Base-by-base conservation (phyloP, 2,329 filamentous ascomycete species). In the Bisporella sp. region DNA sequence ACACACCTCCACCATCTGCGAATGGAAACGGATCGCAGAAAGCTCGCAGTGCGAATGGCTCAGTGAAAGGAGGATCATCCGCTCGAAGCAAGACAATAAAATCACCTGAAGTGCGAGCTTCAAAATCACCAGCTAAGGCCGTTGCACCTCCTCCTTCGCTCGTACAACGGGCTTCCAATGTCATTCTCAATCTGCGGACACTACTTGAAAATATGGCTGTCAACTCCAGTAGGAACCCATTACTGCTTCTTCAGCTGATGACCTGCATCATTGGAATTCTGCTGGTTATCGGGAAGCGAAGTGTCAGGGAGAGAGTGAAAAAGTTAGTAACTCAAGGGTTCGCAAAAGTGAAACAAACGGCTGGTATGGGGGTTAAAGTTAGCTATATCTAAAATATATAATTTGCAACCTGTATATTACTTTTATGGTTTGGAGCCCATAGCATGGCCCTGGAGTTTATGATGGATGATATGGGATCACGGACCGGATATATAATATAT, bases 351-450 rank as follows among this genome's bases (percentile, higher is more conserved):
- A 54, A 50, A 46, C 49, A 52, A 46, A 64, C 93, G 0, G 84
- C 92, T 4, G 91, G 91, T 1, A 97, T 97, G 92, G 93, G 92
- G 2, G 87, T 95, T 56, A 97, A 96, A 73, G 91, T 97, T 63
- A 95, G 87, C 66, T 97, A 97, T 71, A 95, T 99, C 53, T 97
- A 70, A 31, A 6, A 2, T 21, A 21, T 21, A 21, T 21, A 21
- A 21, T 21, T 21, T 21, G 21, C 21, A 21, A 21, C 21, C 21
- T 21, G 21, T 21, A 21, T 21, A 21, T 21, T 21, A 21, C 21
- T 21, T 21, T 21, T 21, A 21, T 21, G 21, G 21, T 21, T 21
- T 21, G 21, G 21, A 21, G 21, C 21, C 21, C 21, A 21, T 21
- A 21, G 21, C 21, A 21, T 21, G 21, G 21, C 21, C 21, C 21